Evolutionary conservation across 1,284 basidiomycete species (phyloP).

Genomic region (Ganoderma resinaceum): DNA sequence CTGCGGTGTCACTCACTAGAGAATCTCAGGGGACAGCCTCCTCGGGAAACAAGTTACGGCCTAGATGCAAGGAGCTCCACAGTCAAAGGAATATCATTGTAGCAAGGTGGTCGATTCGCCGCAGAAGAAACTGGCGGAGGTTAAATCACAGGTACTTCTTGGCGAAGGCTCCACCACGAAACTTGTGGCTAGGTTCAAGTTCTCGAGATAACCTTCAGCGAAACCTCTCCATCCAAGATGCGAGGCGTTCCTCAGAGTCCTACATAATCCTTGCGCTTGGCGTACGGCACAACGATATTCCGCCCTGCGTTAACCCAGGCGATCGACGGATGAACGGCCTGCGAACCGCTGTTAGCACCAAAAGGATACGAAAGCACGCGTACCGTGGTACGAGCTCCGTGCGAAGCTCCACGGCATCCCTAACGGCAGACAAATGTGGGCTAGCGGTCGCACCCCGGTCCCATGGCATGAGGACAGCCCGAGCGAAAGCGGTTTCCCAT

Average conservation of each 20-base stretch:
- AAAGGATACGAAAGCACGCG: constrained; percentile 15
- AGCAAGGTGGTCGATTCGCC: background rate
- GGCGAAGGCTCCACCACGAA: background rate
- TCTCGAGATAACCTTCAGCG: background rate
- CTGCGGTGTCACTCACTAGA: background rate
- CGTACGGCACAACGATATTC: background rate
- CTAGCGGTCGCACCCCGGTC: constrained; percentile 14
- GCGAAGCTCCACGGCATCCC: constrained; percentile 2
- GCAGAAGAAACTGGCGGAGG: background rate
- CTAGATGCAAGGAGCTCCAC: background rate
- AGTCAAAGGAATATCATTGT: background rate
- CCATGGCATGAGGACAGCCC: constrained; percentile 15
- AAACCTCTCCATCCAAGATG: background rate
- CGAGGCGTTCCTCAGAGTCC: background rate
- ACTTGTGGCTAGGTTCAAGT: background rate
- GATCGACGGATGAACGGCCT: background rate
- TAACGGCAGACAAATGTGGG: constrained; percentile 15
- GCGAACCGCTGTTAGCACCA: constrained; percentile 16
- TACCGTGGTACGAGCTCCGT: constrained; percentile 1
- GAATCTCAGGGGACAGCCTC: background rate
- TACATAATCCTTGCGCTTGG: background rate
- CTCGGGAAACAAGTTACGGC: background rate
- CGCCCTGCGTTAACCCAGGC: constrained; percentile 5
- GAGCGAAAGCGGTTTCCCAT: constrained; percentile 12
- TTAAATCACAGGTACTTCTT: background rate